A percentile compares a stretch with the other conserved stretches of the same genome.
phyloP scores from a whole-genome alignment of 2,329 filamentous ascomycete genomes.

The Trichophyton mentagrophytes region DNA sequence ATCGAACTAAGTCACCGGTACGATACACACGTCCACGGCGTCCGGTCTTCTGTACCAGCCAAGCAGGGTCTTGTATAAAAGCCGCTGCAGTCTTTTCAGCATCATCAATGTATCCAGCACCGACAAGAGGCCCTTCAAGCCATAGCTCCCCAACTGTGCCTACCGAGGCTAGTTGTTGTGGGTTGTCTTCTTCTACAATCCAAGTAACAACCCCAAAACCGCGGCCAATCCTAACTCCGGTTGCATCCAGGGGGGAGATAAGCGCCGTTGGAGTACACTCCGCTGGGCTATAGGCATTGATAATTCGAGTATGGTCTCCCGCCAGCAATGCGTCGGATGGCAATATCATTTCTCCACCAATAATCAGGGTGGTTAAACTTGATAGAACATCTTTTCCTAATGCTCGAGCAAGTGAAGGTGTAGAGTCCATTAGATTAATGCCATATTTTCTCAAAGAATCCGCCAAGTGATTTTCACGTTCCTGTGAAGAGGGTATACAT shows the following conservation, averaged over 20 bases:
- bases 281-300: slow-evolving; percentile 25
- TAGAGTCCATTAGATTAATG: slow-evolving; percentile 41
- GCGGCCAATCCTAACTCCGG: slow-evolving; percentile 9
- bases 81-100: slow-evolving; percentile 38
- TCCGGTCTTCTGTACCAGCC: slow-evolving; percentile 6
- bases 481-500: slow-evolving; percentile 30
- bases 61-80: slow-evolving; percentile 37
- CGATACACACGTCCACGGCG: slow-evolving; percentile 14
- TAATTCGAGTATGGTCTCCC: slow-evolving; percentile 21
- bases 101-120: slow-evolving; percentile 24
- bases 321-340: slow-evolving; percentile 16
- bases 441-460: background rate
- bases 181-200: slow-evolving; percentile 16
- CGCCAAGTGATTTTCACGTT: slow-evolving; percentile 29
- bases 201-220: slow-evolving; percentile 10
- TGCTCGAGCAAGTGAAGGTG: slow-evolving; percentile 39
- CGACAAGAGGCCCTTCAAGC: slow-evolving; percentile 28
- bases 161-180: slow-evolving; percentile 17
- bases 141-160: slow-evolving; percentile 32
- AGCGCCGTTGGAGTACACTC: slow-evolving; percentile 4
- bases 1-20: slow-evolving; percentile 11
- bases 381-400: slow-evolving; percentile 27
- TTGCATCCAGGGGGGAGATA: slow-evolving; percentile 17
- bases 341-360: slow-evolving; percentile 19
- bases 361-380: slow-evolving; percentile 24